These are phyloP conservation scores for Jaminaea rosea DNA, from an alignment of 1,284 basidiomycete species.

Conservation along the genomic window DNA sequence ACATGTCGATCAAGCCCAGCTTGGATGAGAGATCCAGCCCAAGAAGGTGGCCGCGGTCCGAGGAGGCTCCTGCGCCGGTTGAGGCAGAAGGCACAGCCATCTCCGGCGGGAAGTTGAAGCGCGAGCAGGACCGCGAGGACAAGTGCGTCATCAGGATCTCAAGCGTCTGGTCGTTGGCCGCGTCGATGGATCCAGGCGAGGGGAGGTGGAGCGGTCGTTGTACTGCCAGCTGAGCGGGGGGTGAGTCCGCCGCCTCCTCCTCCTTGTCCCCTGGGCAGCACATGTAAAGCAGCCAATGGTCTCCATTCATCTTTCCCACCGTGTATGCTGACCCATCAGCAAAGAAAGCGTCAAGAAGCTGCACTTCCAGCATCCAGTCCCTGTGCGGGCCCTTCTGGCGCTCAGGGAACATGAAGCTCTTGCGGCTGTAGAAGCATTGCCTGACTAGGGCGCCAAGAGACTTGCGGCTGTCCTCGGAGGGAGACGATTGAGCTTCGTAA, in stretches of 20 bases:
- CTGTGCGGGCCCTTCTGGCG: conserved; percentile 85
- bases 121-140: conserved; percentile 62
- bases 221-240: conserved; percentile 29
- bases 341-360: conserved; percentile 82
- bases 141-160: conserved; percentile 98
- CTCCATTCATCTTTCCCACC: conserved; percentile 93
- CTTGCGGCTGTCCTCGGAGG: conserved; percentile 13
- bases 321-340: conserved; percentile 78
- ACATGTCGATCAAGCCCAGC: conserved; percentile 75
- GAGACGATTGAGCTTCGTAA: background rate
- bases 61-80: background rate
- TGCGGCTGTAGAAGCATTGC: conserved; percentile 79
- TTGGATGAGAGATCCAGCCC: conserved; percentile 62
- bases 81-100: conserved; percentile 8
- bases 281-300: conserved; percentile 91
- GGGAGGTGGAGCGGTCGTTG: conserved; percentile 26
- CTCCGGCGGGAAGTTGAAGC: conserved; percentile 62
- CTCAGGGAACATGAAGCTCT: conserved; percentile 99
- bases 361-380: conserved; percentile 88
- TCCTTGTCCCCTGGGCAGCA: conserved; percentile 23
- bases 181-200: conserved; percentile 7
- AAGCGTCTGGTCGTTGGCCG: conserved; percentile 70
- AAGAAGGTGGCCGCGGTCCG: conserved; percentile 52
- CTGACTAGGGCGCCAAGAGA: conserved; percentile 30
- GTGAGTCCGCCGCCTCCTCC: conserved; percentile 25